phyloP scores from a whole-genome alignment of 495 filamentous ascomycete genomes.

The Aspergillus ellipticus region DNA sequence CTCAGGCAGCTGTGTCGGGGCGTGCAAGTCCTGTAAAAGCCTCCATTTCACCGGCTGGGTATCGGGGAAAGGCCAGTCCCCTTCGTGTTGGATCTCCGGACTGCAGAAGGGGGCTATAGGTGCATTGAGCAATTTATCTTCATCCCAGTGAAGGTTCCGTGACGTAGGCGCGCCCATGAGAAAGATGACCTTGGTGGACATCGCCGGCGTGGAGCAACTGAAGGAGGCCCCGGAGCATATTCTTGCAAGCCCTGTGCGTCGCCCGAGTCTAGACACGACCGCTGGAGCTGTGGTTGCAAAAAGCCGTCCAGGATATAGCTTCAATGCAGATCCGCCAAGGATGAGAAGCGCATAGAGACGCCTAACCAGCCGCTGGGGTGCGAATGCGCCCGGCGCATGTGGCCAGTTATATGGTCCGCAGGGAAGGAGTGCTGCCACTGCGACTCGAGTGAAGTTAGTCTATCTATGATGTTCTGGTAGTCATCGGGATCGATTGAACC shows the following conservation, averaged over 20 bases:
- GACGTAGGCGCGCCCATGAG: slow-evolving; percentile 60
- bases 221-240: slow-evolving; percentile 5
- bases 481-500: slow-evolving; percentile 8
- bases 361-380: not conserved
- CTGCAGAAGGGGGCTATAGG: slow-evolving; percentile 47
- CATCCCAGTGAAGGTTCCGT: slow-evolving; percentile 52
- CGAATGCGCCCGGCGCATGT: not conserved
- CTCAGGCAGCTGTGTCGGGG: slow-evolving; percentile 10
- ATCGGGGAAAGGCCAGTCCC: slow-evolving; percentile 5
- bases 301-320: not conserved
- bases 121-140: slow-evolving; percentile 44
- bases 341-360: not conserved
- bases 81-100: slow-evolving; percentile 8
- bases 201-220: slow-evolving; percentile 13
- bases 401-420: not conserved
- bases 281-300: not conserved
- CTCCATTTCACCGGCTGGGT: slow-evolving; percentile 38
- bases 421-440: not conserved
- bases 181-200: slow-evolving; percentile 52
- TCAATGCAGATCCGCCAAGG: not conserved
- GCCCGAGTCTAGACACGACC: not conserved
- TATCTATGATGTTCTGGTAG: not conserved
- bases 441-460: not conserved
- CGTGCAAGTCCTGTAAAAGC: slow-evolving; percentile 23
- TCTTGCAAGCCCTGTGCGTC: not conserved